A percentile compares a stretch with the other conserved stretches of the same genome.
Conservation (phyloP, 768 basidiomycete species). For the Lentinula detonsa region DNA sequence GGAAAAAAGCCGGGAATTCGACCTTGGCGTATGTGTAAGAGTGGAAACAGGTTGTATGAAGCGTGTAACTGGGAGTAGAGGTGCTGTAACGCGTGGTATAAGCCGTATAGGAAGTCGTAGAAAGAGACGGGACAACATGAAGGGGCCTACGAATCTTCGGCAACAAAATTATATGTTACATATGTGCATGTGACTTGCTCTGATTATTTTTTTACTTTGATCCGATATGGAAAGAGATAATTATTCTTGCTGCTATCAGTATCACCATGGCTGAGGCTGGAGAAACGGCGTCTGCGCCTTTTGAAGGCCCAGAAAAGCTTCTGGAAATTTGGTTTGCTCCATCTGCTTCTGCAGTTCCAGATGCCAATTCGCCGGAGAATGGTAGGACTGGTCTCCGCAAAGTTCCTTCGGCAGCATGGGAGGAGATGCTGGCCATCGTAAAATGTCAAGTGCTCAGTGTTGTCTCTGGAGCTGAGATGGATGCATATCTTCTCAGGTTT, state of each 20-base stretch:
- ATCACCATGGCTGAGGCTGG: slow-evolving; percentile 1
- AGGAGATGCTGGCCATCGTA: slow-evolving; percentile 95
- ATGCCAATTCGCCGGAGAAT: slow-evolving; percentile 26
- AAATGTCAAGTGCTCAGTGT: slow-evolving; percentile 94
- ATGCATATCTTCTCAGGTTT: slow-evolving; percentile 95
- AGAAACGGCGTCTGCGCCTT: slow-evolving; percentile 41
- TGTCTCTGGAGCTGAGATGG: slow-evolving; percentile 82
- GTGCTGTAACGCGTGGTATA: slow-evolving; percentile 35
- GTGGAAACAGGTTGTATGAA: slow-evolving; percentile 21
- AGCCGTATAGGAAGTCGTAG: slow-evolving; percentile 43
- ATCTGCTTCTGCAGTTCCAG: slow-evolving; percentile 54
- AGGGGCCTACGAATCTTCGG: neutral
- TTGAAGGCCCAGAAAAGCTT: slow-evolving; percentile 93
- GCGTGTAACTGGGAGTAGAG: slow-evolving; percentile 43
- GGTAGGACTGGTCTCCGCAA: slow-evolving; percentile 68
- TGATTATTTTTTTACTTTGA: slow-evolving; percentile 35
- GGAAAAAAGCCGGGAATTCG: slow-evolving; percentile 41
- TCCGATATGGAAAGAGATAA: slow-evolving; percentile 7
- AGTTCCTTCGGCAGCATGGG: slow-evolving; percentile 78
- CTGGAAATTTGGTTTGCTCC: slow-evolving; percentile 98
- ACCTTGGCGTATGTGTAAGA: slow-evolving; percentile 22
- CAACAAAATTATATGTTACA: neutral
- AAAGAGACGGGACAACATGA: slow-evolving; percentile 25
- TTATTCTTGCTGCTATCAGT: neutral
- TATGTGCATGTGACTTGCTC: slow-evolving; percentile 14